Conservation (phyloP, 768 basidiomycete genomes). For the Cystobasidium tubakii region DNA sequence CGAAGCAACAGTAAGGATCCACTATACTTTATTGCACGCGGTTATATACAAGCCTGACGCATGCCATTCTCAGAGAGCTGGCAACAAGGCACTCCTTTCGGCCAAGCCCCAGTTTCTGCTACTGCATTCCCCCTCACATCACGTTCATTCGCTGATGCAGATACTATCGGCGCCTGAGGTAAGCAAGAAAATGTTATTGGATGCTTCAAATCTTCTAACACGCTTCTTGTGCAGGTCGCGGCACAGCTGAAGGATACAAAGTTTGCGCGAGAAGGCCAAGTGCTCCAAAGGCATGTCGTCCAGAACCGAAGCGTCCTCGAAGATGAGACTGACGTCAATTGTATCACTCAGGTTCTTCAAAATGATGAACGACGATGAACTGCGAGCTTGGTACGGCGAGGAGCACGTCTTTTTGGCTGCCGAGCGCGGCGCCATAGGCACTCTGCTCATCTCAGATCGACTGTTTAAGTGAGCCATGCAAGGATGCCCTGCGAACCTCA, state of each 20-base stretch:
- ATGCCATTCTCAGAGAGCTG: conserved; percentile 53
- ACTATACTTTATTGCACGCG: neutral
- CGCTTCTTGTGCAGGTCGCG: conserved; percentile 55
- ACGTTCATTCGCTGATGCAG: conserved; percentile 92
- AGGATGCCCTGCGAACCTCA: neutral
- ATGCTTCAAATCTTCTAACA: neutral
- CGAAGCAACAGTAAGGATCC: conserved; percentile 59
- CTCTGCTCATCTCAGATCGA: conserved; percentile 87
- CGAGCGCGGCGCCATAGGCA: conserved; percentile 87
- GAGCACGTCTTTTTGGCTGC: conserved; percentile 86
- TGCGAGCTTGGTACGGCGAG: conserved; percentile 89
- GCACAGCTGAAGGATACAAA: conserved; percentile 85
- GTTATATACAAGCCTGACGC: neutral
- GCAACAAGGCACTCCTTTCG: conserved; percentile 73
- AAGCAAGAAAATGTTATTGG: conserved; percentile 35
- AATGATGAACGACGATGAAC: conserved; percentile 88
- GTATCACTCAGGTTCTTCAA: conserved; percentile 74
- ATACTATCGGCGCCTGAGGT: conserved; percentile 93
- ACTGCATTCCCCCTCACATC: conserved; percentile 84
- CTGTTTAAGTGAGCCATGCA: conserved; percentile 53
- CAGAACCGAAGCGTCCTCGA: neutral
- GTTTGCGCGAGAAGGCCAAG: conserved; percentile 85
- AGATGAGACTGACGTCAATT: neutral
- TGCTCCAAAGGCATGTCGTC: conserved; percentile 68
- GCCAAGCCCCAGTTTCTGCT: conserved; percentile 78